phyloP scores from a whole-genome alignment of 2,329 filamentous ascomycete genomes.

The Elsinoe fawcettii region DNA sequence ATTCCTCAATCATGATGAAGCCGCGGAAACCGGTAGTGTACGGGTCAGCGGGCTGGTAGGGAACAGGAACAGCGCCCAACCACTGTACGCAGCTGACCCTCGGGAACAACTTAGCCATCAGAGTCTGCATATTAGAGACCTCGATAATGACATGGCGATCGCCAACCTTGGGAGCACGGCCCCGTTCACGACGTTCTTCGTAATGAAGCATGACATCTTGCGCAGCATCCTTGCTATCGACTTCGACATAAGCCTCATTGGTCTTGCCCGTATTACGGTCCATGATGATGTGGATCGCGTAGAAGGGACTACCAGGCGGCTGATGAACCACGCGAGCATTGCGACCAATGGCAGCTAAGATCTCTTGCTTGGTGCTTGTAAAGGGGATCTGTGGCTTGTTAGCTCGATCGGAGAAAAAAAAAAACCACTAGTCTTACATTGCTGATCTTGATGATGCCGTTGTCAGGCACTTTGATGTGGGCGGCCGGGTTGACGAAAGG shows the following conservation, averaged over 20 bases:
- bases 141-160: conserved; percentile 41
- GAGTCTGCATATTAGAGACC: conserved; percentile 39
- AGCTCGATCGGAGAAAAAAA: not conserved
- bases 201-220: conserved; percentile 32
- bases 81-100: conserved; percentile 44
- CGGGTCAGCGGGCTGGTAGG: conserved; percentile 31
- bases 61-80: conserved; percentile 31
- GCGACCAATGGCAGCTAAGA: conserved; percentile 41
- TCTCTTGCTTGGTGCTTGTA: conserved; percentile 41
- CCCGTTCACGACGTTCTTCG: conserved; percentile 30
- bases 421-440: conserved; percentile 21
- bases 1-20: conserved; percentile 45
- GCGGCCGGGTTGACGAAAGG: conserved; percentile 24
- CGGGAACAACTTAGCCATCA: conserved; percentile 47
- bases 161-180: conserved; percentile 39
- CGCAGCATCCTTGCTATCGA: conserved; percentile 35
- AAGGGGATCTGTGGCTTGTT: conserved; percentile 41
- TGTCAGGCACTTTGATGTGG: conserved; percentile 6
- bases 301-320: conserved; percentile 30
- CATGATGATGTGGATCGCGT: conserved; percentile 50
- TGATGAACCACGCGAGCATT: conserved; percentile 33
- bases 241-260: conserved; percentile 47
- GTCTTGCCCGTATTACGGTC: conserved; percentile 51
- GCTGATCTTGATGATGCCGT: conserved; percentile 30
- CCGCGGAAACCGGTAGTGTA: conserved; percentile 45